Conservation (phyloP, 2,329 filamentous ascomycete genomes). For the Epicoccum nigrum region DNA sequence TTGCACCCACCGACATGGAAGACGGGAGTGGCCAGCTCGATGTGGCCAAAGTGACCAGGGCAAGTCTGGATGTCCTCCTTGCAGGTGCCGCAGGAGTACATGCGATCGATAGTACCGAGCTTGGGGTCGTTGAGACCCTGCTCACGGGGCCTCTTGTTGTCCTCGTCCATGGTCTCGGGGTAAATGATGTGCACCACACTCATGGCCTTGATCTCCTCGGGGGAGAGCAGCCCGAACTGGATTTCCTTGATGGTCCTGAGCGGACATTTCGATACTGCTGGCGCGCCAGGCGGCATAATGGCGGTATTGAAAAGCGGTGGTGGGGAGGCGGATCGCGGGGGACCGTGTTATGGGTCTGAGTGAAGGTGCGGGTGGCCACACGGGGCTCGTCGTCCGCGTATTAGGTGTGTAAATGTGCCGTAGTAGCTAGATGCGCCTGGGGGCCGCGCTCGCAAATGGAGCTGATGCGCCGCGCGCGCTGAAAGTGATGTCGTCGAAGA, state of each 20-base stretch:
- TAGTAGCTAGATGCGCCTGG: slow-evolving; percentile 26
- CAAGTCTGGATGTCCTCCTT: slow-evolving; percentile 95
- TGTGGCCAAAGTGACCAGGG: slow-evolving; percentile 97
- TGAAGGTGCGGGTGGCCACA: slow-evolving; percentile 36
- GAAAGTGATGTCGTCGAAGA: slow-evolving; percentile 37
- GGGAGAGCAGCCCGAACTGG: slow-evolving; percentile 96
- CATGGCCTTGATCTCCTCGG: slow-evolving; percentile 99
- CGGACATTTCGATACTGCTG: slow-evolving; percentile 71
- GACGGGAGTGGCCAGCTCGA: slow-evolving; percentile 94
- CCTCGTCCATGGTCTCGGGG: slow-evolving; percentile 99
- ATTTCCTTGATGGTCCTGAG: slow-evolving; percentile 98
- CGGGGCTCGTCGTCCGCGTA: slow-evolving; percentile 35
- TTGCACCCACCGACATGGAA: slow-evolving; percentile 74
- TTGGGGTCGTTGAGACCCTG: slow-evolving; percentile 94
- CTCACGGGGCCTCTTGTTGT: slow-evolving; percentile 85
- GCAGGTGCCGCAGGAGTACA: slow-evolving; percentile 95
- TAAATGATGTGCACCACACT: slow-evolving; percentile 96
- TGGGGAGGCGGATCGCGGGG: slow-evolving; percentile 13
- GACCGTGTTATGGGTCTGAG: slow-evolving; percentile 26
- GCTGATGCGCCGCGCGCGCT: slow-evolving; percentile 44
- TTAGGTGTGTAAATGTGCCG: slow-evolving; percentile 24
- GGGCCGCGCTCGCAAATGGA: slow-evolving; percentile 17
- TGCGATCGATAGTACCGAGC: slow-evolving; percentile 93
- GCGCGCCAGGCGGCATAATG: slow-evolving; percentile 83
- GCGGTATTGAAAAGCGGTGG: slow-evolving; percentile 24